Evolutionary conservation across 2,329 filamentous ascomycete genomes (phyloP).

Genomic region (Periconia sp.): DNA sequence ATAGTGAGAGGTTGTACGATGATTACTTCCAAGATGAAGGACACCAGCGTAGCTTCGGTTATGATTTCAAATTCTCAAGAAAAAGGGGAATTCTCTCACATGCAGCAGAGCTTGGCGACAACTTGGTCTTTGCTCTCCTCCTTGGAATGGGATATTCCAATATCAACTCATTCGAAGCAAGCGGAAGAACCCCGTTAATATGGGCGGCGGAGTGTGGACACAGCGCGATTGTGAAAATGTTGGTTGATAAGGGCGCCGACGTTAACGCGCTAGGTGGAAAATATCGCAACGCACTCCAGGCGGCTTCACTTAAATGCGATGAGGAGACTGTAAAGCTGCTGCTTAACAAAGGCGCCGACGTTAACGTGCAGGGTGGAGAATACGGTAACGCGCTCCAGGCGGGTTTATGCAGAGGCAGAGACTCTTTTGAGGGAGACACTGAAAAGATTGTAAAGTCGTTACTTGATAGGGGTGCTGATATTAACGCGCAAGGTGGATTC

Average conservation of each 20-base stretch:
- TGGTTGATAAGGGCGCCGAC: neutral
- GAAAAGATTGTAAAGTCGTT: conserved; percentile 11
- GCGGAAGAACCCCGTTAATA: neutral
- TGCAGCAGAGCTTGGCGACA: conserved; percentile 4
- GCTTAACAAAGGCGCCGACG: too few species aligned
- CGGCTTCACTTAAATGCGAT: neutral
- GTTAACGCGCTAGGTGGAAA: neutral
- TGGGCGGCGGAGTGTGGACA: conserved; percentile 8
- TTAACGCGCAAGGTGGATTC: neutral
- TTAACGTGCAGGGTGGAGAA: too few species aligned
- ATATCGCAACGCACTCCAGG: neutral
- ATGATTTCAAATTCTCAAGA: conserved; percentile 8
- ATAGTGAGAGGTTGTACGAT: neutral
- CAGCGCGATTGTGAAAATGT: conserved; percentile 10
- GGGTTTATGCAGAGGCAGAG: too few species aligned
- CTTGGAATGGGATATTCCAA: neutral
- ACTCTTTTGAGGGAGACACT: too few species aligned
- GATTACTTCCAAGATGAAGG: neutral
- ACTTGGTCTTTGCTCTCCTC: neutral
- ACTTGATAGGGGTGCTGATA: neutral
- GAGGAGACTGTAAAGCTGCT: conserved; percentile 5
- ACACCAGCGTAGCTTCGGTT: neutral
- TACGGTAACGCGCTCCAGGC: too few species aligned
- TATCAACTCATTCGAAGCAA: neutral
- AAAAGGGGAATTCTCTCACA: neutral